Percentiles rank a stretch among this genome's conserved stretches.
Conservation (phyloP, 495 filamentous ascomycete species). For the Penicillium atrosanguineum region DNA sequence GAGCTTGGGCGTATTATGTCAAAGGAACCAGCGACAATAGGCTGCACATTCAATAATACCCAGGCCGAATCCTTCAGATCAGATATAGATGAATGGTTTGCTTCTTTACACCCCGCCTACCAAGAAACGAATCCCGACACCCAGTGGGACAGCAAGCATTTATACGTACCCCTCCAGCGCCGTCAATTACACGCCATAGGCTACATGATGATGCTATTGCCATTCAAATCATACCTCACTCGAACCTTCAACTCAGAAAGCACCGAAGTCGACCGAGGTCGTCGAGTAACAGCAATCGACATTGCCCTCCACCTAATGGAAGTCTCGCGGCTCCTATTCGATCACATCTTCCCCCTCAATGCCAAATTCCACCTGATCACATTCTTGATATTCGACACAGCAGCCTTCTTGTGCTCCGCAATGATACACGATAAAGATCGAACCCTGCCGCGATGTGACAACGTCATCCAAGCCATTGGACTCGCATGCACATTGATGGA, state of each 20-base stretch:
- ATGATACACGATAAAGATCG: slow-evolving; percentile 46
- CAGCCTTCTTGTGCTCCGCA: slow-evolving; percentile 48
- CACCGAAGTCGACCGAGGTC: slow-evolving; percentile 25
- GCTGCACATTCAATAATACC: background rate
- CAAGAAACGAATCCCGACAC: slow-evolving; percentile 36
- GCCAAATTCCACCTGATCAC: slow-evolving; percentile 51
- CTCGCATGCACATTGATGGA: slow-evolving; percentile 38
- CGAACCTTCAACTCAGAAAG: slow-evolving; percentile 16
- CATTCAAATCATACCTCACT: slow-evolving; percentile 43
- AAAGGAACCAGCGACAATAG: slow-evolving; percentile 9
- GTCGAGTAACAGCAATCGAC: slow-evolving; percentile 38
- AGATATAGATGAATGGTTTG: slow-evolving; percentile 40
- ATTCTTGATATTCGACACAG: slow-evolving; percentile 53
- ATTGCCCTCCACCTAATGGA: slow-evolving; percentile 41
- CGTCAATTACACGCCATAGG: slow-evolving; percentile 47
- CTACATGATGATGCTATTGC: slow-evolving; percentile 44
- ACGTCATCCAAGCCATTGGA: slow-evolving; percentile 37
- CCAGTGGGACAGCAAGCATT: slow-evolving; percentile 41
- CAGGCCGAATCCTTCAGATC: slow-evolving; percentile 22
- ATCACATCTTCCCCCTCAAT: slow-evolving; percentile 40
- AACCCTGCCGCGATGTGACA: slow-evolving; percentile 40
- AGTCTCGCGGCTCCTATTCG: slow-evolving; percentile 38
- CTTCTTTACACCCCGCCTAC: slow-evolving; percentile 41
- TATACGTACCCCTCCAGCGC: slow-evolving; percentile 47
- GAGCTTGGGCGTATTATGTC: slow-evolving; percentile 22